These are phyloP conservation scores for Penicillium cosmopolitanum DNA, from an alignment of 495 filamentous ascomycete species.

Conservation along the genomic window DNA sequence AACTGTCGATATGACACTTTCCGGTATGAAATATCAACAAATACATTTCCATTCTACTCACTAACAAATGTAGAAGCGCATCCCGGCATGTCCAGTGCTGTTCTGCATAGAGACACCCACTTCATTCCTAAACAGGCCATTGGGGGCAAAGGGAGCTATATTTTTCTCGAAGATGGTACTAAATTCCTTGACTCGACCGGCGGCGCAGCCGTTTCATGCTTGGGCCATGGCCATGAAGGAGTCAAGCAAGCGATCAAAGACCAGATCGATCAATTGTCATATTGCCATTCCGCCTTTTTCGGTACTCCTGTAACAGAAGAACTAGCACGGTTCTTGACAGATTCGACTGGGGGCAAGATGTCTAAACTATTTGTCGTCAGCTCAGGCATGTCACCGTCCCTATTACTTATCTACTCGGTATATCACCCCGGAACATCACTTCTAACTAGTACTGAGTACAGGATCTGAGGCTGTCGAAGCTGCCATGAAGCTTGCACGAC, in stretches of 20 bases:
- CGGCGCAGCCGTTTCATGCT: slow-evolving; percentile 54
- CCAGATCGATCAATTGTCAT: slow-evolving; percentile 55
- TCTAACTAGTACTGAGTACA: slow-evolving; percentile 22
- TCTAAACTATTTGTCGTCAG: slow-evolving; percentile 52
- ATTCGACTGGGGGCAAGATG: slow-evolving; percentile 50
- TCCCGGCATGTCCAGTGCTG: slow-evolving; percentile 31
- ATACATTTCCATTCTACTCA: not conserved
- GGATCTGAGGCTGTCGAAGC: slow-evolving; percentile 75
- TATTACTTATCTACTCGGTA: not conserved
- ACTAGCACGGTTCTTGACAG: slow-evolving; percentile 45
- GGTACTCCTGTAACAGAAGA: slow-evolving; percentile 50
- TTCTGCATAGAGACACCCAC: slow-evolving; percentile 48
- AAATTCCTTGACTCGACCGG: slow-evolving; percentile 66
- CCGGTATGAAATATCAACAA: not conserved
- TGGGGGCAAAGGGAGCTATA: slow-evolving; percentile 48
- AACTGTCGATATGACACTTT: not conserved
- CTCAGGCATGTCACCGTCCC: slow-evolving; percentile 55
- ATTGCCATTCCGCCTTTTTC: slow-evolving; percentile 58
- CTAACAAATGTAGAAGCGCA: not conserved
- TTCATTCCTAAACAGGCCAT: slow-evolving; percentile 45
- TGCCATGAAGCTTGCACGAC: slow-evolving; percentile 65
- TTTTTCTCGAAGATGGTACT: slow-evolving; percentile 60
- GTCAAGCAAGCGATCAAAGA: slow-evolving; percentile 49
- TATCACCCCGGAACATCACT: not conserved
- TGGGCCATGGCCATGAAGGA: slow-evolving; percentile 52